Percentiles rank a stretch among this genome's conserved stretches.
phyloP scores from a whole-genome alignment of 768 basidiomycete genomes.

The Aureoboletus auriporus region DNA sequence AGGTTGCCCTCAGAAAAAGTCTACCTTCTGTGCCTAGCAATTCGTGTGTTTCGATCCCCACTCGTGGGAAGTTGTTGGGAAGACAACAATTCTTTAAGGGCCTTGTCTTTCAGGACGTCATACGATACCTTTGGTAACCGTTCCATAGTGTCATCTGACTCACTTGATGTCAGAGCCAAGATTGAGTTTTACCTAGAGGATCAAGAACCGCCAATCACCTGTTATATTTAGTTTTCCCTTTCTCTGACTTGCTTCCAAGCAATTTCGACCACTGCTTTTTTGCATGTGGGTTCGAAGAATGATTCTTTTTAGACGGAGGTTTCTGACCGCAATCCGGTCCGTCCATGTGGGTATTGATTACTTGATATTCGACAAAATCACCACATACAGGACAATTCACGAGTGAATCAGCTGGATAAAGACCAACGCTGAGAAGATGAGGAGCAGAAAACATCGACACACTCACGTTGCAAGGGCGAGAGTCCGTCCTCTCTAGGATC shows the following conservation, averaged over 20 bases:
- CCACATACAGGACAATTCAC: slow-evolving; percentile 65
- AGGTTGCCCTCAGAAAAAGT: neutral
- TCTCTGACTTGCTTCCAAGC: slow-evolving; percentile 27
- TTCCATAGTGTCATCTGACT: slow-evolving; percentile 33
- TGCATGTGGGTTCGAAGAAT: slow-evolving; percentile 22
- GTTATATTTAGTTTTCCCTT: slow-evolving; percentile 41
- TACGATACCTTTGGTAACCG: slow-evolving; percentile 66
- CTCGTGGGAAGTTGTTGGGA: slow-evolving; percentile 46
- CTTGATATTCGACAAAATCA: slow-evolving; percentile 38
- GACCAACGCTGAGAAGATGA: neutral
- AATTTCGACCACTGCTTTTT: slow-evolving; percentile 44
- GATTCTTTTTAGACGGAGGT: slow-evolving; percentile 9
- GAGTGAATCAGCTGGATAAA: slow-evolving; percentile 28
- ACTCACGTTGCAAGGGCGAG: slow-evolving; percentile 13
- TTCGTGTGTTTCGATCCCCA: slow-evolving; percentile 50
- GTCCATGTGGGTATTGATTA: slow-evolving; percentile 67
- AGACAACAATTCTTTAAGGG: slow-evolving; percentile 51
- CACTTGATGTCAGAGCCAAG: slow-evolving; percentile 16
- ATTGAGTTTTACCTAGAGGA: slow-evolving; percentile 7
- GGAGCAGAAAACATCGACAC: neutral
- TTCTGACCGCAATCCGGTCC: slow-evolving; percentile 41
- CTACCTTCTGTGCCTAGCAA: slow-evolving; percentile 59
- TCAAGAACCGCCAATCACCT: slow-evolving; percentile 7
- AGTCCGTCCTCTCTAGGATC: slow-evolving; percentile 31
- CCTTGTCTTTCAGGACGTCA: slow-evolving; percentile 56